Evolutionary conservation across 495 filamentous ascomycete genomes (phyloP).

Genomic region (Cudoniella acicularis): DNA sequence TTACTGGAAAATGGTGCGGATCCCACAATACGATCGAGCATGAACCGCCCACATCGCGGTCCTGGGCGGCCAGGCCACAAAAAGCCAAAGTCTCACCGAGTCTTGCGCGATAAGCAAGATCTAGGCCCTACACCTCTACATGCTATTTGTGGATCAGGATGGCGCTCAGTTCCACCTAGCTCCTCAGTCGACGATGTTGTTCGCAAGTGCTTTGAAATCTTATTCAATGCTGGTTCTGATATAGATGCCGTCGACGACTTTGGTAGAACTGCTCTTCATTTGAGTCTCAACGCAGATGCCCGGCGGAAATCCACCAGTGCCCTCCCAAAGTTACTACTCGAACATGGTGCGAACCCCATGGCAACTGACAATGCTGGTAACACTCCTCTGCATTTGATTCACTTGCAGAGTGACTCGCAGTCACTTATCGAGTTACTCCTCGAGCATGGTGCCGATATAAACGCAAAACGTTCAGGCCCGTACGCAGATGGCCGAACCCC

Average conservation of each 20-base stretch:
- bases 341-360: constrained; percentile 28
- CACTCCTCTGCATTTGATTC: constrained; percentile 8
- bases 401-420: background rate
- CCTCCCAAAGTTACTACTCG: constrained; percentile 25
- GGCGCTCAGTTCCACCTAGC: background rate
- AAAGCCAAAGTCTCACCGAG: too few species aligned
- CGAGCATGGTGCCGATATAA: constrained; percentile 11
- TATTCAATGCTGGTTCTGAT: constrained; percentile 22
- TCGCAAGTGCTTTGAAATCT: constrained; percentile 14
- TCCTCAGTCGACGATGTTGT: background rate
- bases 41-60: too few species aligned
- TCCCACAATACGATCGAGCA: constrained; percentile 6
- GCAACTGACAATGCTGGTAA: constrained; percentile 13
- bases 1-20: constrained; percentile 14
- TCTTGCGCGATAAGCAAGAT: background rate
- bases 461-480: background rate
- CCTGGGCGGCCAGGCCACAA: too few species aligned
- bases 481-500: constrained; percentile 7
- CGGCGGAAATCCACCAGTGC: background rate
- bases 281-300: background rate
- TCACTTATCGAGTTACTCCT: constrained; percentile 3
- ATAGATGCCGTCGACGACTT: constrained; percentile 19
- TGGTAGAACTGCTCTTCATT: constrained; percentile 19
- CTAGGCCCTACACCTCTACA: constrained; percentile 14
- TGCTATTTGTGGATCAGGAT: background rate